These are phyloP conservation scores for Aquilaria sinensis DNA, from an alignment of 345 rosid genomes.

Conservation along the genomic window DNA sequence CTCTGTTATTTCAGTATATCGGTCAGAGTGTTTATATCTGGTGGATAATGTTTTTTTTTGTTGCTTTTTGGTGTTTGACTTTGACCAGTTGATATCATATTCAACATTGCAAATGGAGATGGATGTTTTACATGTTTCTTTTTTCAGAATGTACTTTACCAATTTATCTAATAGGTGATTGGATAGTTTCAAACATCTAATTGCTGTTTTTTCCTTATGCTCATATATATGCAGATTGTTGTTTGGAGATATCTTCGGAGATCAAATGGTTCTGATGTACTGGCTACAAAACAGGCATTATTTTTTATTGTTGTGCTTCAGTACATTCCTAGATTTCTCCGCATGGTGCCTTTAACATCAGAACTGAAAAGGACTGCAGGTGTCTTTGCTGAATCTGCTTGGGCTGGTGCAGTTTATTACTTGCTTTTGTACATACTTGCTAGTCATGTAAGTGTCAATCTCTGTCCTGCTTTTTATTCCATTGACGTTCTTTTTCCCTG, in stretches of 20 bases:
- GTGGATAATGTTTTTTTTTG: too few relatives aligned
- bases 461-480: background rate
- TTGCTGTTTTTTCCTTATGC: constrained; percentile 8
- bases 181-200: constrained; percentile 2
- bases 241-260: constrained; percentile 78
- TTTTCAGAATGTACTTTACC: too few relatives aligned
- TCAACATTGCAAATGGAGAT: too few relatives aligned
- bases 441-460: constrained; percentile 76
- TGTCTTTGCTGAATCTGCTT: constrained; percentile 92
- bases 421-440: constrained; percentile 93
- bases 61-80: too few relatives aligned
- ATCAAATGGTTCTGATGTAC: constrained; percentile 68
- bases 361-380: constrained; percentile 96
- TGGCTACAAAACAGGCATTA: constrained; percentile 72
- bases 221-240: constrained; percentile 47
- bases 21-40: too few relatives aligned
- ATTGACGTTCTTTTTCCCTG: background rate
- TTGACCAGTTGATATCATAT: too few relatives aligned
- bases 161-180: background rate
- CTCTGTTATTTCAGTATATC: too few relatives aligned
- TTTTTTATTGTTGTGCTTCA: constrained; percentile 61
- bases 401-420: constrained; percentile 99
- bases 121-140: too few relatives aligned
- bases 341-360: constrained; percentile 65
- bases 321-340: constrained; percentile 63